Percentiles rank a stretch among this genome's conserved stretches.
Conservation (phyloP, 495 filamentous ascomycete species). For the Aspergillus cavernicola region DNA sequence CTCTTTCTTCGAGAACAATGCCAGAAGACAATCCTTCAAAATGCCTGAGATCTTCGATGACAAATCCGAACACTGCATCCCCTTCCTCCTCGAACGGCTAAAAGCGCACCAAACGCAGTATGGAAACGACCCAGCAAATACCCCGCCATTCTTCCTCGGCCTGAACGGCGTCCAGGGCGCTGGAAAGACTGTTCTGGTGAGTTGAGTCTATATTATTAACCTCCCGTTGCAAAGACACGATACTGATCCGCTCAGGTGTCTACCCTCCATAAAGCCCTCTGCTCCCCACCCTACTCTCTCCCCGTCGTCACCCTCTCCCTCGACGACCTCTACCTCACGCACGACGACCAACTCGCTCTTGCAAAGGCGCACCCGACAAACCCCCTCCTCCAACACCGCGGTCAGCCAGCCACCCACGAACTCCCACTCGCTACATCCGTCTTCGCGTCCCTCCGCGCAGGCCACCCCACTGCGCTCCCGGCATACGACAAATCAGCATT, state of each 20-base stretch:
- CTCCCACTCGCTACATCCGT: constrained; percentile 57
- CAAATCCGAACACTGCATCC: constrained; percentile 82
- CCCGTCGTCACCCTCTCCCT: constrained; percentile 77
- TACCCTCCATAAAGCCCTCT: constrained; percentile 61
- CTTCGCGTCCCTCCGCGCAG: constrained; percentile 56
- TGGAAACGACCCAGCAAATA: constrained; percentile 29
- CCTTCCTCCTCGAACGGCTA: constrained; percentile 73
- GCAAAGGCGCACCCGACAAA: constrained; percentile 62
- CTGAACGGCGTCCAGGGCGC: constrained; percentile 74
- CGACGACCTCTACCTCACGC: constrained; percentile 85
- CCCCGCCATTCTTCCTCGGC: constrained; percentile 57
- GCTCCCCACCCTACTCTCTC: constrained; percentile 61
- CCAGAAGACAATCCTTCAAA: background rate
- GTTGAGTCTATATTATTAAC: too few species aligned
- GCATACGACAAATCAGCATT: constrained; percentile 81
- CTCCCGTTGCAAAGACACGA: too few species aligned
- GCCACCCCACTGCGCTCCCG: constrained; percentile 59
- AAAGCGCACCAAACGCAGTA: constrained; percentile 43
- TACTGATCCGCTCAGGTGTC: constrained; percentile 46
- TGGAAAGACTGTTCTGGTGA: constrained; percentile 84
- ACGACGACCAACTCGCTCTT: constrained; percentile 66
- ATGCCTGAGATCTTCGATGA: constrained; percentile 69
- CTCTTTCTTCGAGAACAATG: background rate
- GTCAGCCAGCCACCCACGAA: constrained; percentile 86
- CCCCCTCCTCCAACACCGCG: constrained; percentile 73